Conservation (phyloP, 176 grass and related monocot genomes). For the Paspalum vaginatum region DNA sequence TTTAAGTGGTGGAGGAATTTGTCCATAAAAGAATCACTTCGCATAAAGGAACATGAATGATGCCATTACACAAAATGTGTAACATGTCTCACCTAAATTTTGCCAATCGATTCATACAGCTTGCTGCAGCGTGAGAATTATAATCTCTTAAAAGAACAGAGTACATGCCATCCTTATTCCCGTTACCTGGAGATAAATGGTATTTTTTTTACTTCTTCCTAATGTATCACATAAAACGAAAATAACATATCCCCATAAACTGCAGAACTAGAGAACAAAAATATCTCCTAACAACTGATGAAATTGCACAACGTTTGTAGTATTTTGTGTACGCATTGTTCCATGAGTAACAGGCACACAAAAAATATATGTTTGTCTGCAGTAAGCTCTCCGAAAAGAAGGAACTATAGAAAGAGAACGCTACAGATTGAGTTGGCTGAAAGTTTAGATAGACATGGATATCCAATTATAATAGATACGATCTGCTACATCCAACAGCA, state of each 20-base stretch:
- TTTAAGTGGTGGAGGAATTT: background rate
- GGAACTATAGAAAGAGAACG: background rate
- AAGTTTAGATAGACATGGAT: background rate
- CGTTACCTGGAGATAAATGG: constrained; percentile 77
- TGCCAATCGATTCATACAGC: constrained; percentile 97
- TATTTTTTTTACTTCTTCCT: constrained; percentile 33
- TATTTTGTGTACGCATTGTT: background rate
- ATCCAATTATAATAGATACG: constrained; percentile 1
- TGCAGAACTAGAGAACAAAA: constrained; percentile 1
- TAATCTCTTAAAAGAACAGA: constrained; percentile 96
- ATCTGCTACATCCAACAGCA: background rate
- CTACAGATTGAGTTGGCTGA: background rate
- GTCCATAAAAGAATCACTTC: background rate
- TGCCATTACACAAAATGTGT: constrained; percentile 16
- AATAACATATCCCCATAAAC: constrained; percentile 11
- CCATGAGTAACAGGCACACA: constrained; percentile 12
- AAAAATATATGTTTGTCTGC: background rate
- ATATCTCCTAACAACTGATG: constrained; percentile 9
- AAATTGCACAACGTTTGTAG: constrained; percentile 15
- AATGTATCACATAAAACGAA: constrained; percentile 19
- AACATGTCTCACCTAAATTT: constrained; percentile 78
- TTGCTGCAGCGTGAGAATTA: constrained; percentile 98
- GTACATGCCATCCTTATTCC: constrained; percentile 86
- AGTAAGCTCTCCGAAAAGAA: background rate
- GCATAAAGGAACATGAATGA: constrained; percentile 1